Evolutionary conservation across 306 rosid species (phyloP).

Genomic region (Citrullus amarus): DNA sequence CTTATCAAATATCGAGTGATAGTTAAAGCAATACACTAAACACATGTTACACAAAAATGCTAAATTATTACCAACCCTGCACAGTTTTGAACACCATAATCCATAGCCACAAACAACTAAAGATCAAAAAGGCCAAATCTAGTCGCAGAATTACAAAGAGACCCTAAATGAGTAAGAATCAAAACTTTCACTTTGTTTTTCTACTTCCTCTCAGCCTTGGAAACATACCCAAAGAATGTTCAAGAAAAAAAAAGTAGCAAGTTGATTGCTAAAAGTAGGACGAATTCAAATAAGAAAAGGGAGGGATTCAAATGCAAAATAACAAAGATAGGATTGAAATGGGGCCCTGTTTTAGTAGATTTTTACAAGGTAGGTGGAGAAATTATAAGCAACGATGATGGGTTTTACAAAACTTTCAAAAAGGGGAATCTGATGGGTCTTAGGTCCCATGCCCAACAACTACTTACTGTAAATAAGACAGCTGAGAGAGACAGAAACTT

Average conservation of each 20-base stretch:
- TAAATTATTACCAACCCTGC: background rate
- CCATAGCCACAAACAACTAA: conserved; percentile 1
- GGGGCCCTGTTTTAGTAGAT: conserved; percentile 1
- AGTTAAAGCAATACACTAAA: background rate
- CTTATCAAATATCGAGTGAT: background rate
- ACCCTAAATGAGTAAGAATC: background rate
- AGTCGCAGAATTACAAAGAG: background rate
- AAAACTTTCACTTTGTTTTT: background rate
- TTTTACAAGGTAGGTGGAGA: background rate
- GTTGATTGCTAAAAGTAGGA: background rate
- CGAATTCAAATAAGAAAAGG: background rate
- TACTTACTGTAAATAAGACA: background rate
- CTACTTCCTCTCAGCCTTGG: background rate
- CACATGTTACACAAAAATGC: background rate
- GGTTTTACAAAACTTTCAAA: background rate
- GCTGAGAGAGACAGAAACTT: background rate
- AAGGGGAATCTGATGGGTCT: background rate
- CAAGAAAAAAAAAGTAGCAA: background rate
- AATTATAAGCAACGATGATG: background rate
- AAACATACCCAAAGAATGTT: background rate
- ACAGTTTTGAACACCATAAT: background rate
- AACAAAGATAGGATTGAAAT: background rate
- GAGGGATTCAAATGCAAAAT: background rate
- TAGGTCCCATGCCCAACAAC: background rate
- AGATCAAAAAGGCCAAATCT: background rate